Evolutionary conservation across 2,329 filamentous ascomycete genomes (phyloP).

Genomic region (Anthostomella pinea): DNA sequence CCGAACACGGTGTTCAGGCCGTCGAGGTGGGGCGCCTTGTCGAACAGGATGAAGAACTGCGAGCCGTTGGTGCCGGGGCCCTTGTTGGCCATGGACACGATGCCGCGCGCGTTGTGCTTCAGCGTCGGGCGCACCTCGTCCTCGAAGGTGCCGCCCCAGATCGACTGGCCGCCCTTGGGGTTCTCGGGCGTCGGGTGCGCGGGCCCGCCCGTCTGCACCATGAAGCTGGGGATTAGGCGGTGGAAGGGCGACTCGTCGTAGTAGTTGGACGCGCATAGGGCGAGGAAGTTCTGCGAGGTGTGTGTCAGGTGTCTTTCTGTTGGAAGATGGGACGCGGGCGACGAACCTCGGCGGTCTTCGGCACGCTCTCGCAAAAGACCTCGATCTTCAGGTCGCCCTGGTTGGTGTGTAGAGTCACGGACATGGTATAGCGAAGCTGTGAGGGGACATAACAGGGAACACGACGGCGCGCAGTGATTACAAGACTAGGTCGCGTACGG

Average conservation of each 20-base stretch:
- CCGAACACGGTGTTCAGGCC: slow-evolving; percentile 84
- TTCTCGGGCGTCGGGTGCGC: slow-evolving; percentile 53
- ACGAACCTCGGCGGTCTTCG: slow-evolving; percentile 80
- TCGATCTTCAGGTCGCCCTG: slow-evolving; percentile 92
- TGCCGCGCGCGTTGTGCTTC: slow-evolving; percentile 64
- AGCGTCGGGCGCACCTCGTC: slow-evolving; percentile 76
- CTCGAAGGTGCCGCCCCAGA: slow-evolving; percentile 72
- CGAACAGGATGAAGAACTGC: slow-evolving; percentile 80
- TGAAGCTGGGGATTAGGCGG: slow-evolving; percentile 77
- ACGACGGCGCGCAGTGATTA: too few relatives aligned
- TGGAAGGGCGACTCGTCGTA: slow-evolving; percentile 76
- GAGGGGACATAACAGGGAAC: slow-evolving; percentile 6
- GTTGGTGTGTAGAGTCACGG: slow-evolving; percentile 78
- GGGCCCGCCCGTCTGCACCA: slow-evolving; percentile 72
- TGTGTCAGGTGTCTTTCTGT: slow-evolving; percentile 9
- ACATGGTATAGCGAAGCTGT: slow-evolving; percentile 43
- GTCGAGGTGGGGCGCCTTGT: slow-evolving; percentile 75
- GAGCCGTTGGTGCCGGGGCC: slow-evolving; percentile 70
- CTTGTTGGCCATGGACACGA: slow-evolving; percentile 78
- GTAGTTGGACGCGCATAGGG: slow-evolving; percentile 76
- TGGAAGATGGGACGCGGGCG: slow-evolving; percentile 1
- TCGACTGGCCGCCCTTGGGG: slow-evolving; percentile 67
- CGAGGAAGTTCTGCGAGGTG: slow-evolving; percentile 73
- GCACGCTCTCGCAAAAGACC: slow-evolving; percentile 91
- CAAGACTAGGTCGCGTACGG: too few relatives aligned